Evolutionary conservation across 768 basidiomycete genomes (phyloP).

Genomic region (Hygrophorus russula): DNA sequence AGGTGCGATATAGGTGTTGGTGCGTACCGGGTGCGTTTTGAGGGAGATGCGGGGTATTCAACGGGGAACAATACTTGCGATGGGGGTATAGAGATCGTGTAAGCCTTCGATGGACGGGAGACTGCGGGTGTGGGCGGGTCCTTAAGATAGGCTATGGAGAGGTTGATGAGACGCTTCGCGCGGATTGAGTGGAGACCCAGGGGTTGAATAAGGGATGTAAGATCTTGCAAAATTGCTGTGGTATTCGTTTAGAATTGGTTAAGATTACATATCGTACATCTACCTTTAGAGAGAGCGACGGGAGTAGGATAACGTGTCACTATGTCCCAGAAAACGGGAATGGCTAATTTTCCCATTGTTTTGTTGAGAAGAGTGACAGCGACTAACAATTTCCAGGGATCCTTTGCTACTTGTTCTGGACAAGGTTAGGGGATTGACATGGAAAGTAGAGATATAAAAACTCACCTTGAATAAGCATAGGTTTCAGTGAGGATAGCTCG

Average conservation of each 20-base stretch:
- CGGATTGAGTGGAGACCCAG: constrained; percentile 54
- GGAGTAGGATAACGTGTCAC: constrained; percentile 49
- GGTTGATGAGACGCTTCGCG: constrained; percentile 38
- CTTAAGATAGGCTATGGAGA: constrained; percentile 41
- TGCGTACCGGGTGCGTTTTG: constrained; percentile 25
- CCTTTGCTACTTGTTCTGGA: constrained; percentile 38
- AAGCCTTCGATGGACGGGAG: constrained; percentile 20
- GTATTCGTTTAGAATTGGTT: not conserved
- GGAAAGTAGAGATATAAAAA: not conserved
- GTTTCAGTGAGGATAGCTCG: constrained; percentile 19
- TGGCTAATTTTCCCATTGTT: constrained; percentile 49
- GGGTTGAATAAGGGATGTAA: constrained; percentile 33
- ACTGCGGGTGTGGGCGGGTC: constrained; percentile 26
- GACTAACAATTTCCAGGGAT: constrained; percentile 63
- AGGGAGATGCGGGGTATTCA: constrained; percentile 4
- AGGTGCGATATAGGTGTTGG: constrained; percentile 43
- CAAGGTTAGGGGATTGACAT: not conserved
- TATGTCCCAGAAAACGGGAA: constrained; percentile 55
- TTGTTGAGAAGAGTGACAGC: constrained; percentile 62
- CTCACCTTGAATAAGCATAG: constrained; percentile 29
- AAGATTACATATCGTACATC: not conserved
- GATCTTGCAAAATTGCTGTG: constrained; percentile 33
- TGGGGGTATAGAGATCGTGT: not conserved
- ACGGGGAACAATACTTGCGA: constrained; percentile 7
- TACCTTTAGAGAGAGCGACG: constrained; percentile 42